Evolutionary conservation across 139 green algal genomes (phyloP).

Genomic region (Chlorella sp.): DNA sequence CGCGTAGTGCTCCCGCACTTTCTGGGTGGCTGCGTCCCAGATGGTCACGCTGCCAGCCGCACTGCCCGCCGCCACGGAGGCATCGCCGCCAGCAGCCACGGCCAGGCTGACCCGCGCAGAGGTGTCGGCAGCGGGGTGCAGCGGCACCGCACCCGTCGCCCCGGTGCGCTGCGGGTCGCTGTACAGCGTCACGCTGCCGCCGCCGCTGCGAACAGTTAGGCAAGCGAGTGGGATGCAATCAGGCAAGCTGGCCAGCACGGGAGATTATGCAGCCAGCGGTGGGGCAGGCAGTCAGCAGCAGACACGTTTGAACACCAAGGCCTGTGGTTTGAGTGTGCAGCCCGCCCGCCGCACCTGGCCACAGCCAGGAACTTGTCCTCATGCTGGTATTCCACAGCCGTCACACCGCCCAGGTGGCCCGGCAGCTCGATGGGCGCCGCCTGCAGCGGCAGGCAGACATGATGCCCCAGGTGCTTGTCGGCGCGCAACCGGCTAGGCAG

Average conservation of each 20-base stretch:
- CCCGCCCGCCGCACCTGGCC: not conserved
- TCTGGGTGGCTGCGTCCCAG: constrained; percentile 32
- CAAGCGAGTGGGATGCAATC: not conserved
- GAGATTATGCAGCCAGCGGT: not conserved
- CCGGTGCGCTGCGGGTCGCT: not conserved
- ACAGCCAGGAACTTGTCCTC: constrained; percentile 44
- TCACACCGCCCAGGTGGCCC: constrained; percentile 12
- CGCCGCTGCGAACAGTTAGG: not conserved
- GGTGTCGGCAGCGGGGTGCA: not conserved
- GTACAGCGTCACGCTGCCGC: constrained; percentile 17
- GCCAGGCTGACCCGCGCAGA: not conserved
- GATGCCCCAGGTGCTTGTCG: not conserved
- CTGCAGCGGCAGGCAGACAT: not conserved
- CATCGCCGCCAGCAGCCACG: not conserved
- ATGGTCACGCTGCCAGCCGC: constrained; percentile 26
- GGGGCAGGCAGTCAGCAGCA: not conserved
- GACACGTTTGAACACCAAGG: not conserved
- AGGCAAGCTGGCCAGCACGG: not conserved
- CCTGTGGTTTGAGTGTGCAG: not conserved
- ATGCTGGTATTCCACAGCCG: constrained; percentile 30
- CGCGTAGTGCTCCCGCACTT: constrained; percentile 10
- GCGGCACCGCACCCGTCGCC: not conserved
- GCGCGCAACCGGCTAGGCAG: not conserved
- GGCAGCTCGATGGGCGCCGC: not conserved
- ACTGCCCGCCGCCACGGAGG: constrained; percentile 5